Conservation (phyloP, 352 stramenopile genomes). For the Globisporangium radiosum region DNA sequence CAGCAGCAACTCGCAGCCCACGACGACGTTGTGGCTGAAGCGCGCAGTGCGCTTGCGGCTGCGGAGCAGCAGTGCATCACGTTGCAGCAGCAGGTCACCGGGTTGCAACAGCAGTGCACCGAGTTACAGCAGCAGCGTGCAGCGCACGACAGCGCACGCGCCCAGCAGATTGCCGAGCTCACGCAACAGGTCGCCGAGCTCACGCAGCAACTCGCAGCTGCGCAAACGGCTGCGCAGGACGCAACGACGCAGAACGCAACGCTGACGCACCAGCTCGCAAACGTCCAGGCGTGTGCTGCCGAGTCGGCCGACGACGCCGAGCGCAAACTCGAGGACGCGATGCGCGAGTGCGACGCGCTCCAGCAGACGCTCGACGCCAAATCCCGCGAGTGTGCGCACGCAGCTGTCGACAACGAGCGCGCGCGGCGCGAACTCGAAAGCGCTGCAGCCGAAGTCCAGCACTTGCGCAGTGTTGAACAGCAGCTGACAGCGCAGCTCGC, state of each 20-base stretch:
- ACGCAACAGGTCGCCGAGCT: slow-evolving; percentile 5
- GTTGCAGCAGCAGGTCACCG: slow-evolving; percentile 29
- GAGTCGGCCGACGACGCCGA: slow-evolving; percentile 51
- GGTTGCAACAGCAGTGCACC: slow-evolving; percentile 16
- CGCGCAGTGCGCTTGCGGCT: slow-evolving; percentile 10
- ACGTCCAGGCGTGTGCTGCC: slow-evolving; percentile 55
- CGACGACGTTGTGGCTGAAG: slow-evolving; percentile 4
- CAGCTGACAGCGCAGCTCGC: slow-evolving; percentile 22
- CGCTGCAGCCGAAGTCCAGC: slow-evolving; percentile 27
- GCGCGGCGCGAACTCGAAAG: slow-evolving; percentile 27
- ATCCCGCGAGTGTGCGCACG: slow-evolving; percentile 19
- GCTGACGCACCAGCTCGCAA: slow-evolving; percentile 51
- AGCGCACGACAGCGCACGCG: not conserved
- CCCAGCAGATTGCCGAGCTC: not conserved
- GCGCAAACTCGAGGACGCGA: slow-evolving; percentile 44
- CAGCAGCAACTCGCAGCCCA: slow-evolving; percentile 18
- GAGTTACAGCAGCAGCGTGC: slow-evolving; percentile 21
- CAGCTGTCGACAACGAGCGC: slow-evolving; percentile 25
- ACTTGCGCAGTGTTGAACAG: slow-evolving; percentile 31
- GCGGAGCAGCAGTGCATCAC: no score
- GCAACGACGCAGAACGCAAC: slow-evolving; percentile 7
- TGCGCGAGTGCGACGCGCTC: slow-evolving; percentile 35
- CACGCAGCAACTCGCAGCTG: slow-evolving; percentile 6
- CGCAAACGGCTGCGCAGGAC: not conserved
- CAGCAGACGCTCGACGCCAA: slow-evolving; percentile 21